These are phyloP conservation scores for Candida taoyuanica DNA, from an alignment of 805 yeast genomes.

Conservation along the genomic window DNA sequence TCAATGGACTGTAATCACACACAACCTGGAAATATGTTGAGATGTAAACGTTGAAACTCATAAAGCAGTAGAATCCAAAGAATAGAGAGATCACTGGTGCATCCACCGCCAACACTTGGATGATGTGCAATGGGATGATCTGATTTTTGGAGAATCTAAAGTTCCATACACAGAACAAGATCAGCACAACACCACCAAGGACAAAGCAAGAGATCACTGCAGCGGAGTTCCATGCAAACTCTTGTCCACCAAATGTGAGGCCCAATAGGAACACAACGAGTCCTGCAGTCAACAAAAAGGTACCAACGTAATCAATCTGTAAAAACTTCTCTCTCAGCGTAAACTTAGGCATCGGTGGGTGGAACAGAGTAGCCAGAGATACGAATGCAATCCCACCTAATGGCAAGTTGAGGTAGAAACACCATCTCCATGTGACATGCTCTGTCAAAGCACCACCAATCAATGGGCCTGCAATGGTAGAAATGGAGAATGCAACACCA, in stretches of 20 bases:
- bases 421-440: slow-evolving; percentile 68
- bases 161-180: slow-evolving; percentile 14
- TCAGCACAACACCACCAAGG: slow-evolving; percentile 20
- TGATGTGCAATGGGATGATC: slow-evolving; percentile 37
- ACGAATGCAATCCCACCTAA: slow-evolving; percentile 50
- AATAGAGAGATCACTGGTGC: slow-evolving; percentile 13
- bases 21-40: slow-evolving; percentile 52
- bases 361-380: slow-evolving; percentile 36
- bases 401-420: slow-evolving; percentile 67
- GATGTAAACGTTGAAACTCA: slow-evolving; percentile 33
- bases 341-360: slow-evolving; percentile 43
- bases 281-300: slow-evolving; percentile 38
- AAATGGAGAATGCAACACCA: slow-evolving; percentile 37
- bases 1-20: slow-evolving; percentile 26
- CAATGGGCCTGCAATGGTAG: slow-evolving; percentile 57
- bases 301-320: slow-evolving; percentile 47
- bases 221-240: slow-evolving; percentile 51
- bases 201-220: slow-evolving; percentile 45
- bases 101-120: slow-evolving; percentile 32
- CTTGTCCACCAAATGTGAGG: slow-evolving; percentile 50
- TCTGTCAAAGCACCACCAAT: slow-evolving; percentile 64
- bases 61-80: slow-evolving; percentile 36
- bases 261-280: slow-evolving; percentile 44
- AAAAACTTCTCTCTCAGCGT: slow-evolving; percentile 34
- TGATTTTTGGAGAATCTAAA: slow-evolving; percentile 13